Evolutionary conservation across 2,329 filamentous ascomycete species (phyloP), one percentile per base, ranked within the genome.

Genomic region (Apiospora phragmitis): DNA sequence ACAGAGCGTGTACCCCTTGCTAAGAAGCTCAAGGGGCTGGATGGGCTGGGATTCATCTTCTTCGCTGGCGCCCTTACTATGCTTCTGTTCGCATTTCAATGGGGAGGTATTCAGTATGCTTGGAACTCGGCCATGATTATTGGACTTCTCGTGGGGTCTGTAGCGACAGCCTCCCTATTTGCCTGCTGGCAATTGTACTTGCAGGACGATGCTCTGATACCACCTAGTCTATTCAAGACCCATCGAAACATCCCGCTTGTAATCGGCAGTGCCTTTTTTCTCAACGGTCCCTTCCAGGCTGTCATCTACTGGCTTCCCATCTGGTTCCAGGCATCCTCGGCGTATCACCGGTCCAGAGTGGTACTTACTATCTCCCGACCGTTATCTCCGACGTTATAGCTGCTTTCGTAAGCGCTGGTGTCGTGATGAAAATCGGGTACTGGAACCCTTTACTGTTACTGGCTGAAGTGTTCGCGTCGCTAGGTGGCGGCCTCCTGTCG

Each of bases 31-130:
- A n/a, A 78, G 41, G 70, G 76, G 35, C 80, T 89, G 65, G 88
- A 90, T 74, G 77, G 86, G 16, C 66, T 82, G 14, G 87, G 88
- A 38, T 83, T 84, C 2, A 76, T 77, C 24, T 78, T 87, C 71
- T 83, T 89, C 75, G 81, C 88, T 38, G 85, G 87, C 0, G 82
- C 84, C 47, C 82, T 89, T 66, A 77, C 89, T 71, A 86, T 83
- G 73, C 80, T 89, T 18, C 78, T 90, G 9, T 81, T 90, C 3
- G 88, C 87, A 12, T 80, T 90, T 43, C 85, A 89, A 73, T 90
- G 86, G 85, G 88, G 87, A 12, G 88, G 88, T 12, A 79, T 83
- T 43, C 77, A 83, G 29, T 85, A 86, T 69, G 68, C 87, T 5
- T 90, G 87, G 88, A 80, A 76, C 70, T 82, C 80, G 78, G 77